Evolutionary conservation across 2,329 filamentous ascomycete species (phyloP), one percentile per base, ranked within the genome.

Genomic region (Kalaharituber pfeilii): DNA sequence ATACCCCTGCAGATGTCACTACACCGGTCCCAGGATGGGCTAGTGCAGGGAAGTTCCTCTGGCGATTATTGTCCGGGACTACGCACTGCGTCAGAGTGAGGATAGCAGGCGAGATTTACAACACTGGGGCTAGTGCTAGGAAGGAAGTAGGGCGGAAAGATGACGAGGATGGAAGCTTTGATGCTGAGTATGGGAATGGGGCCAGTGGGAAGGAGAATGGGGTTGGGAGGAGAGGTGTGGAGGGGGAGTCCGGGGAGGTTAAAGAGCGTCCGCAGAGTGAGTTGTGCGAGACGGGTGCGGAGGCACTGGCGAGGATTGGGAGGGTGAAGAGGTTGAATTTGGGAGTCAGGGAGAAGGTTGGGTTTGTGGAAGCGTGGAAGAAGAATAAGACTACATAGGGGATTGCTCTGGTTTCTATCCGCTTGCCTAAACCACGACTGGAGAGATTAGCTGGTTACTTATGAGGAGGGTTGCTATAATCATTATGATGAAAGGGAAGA

Each of bases 51-150:
- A 70, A 71, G 1, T 95, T 95, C 67, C 65, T 95, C 7, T 98
- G 88, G 87, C 83, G 81, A 52, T 72, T 96, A 7, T 78, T 94
- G 29, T 85, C 83, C 44, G 79, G 82, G 49, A 84, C 87, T 1
- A 93, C 85, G 1, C 91, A 94, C 60, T 87, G 81, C 63, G 89
- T 98, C 63, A 80, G 87, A 24, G 89, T 96, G 11, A 79, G 91
- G 50, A 88, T 98, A 53, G 91, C 87, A 0, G 84, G 89, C 65
- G 77, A 77, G 1, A 76, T 88, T 50, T 68, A 70, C 60, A 81
- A 80, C 57, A n/a, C n/a, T n/a, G n/a, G n/a, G n/a, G n/a, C n/a
- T n/a, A n/a, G n/a, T n/a, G n/a, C n/a, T n/a, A 4, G 4, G 1
- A 13, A 13, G 20, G 7, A 18, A 3, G 33, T 3, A 6, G 33